A percentile compares a stretch with the other conserved stretches of the same genome.
These are phyloP conservation scores for Niebla homalea DNA, from an alignment of 495 filamentous ascomycete genomes.

Conservation along the genomic window DNA sequence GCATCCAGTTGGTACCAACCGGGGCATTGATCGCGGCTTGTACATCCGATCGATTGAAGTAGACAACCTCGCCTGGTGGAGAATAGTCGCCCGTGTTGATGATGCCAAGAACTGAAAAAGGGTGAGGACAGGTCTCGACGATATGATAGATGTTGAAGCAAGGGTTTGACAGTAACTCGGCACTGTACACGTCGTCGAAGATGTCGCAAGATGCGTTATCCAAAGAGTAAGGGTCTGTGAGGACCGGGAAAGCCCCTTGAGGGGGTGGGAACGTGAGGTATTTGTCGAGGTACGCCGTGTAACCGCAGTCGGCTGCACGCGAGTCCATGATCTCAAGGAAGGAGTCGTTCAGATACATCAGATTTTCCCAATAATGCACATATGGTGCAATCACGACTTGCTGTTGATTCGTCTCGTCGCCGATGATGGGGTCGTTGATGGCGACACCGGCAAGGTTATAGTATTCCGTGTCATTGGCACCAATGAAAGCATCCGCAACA, in stretches of 20 bases:
- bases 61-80: constrained; percentile 43
- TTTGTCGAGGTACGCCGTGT: constrained; percentile 43
- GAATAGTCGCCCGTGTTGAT: constrained; percentile 40
- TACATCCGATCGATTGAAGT: constrained; percentile 70
- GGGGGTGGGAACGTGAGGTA: constrained; percentile 64
- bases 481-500: constrained; percentile 60
- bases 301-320: constrained; percentile 48
- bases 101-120: constrained; percentile 65
- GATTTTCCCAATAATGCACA: constrained; percentile 43
- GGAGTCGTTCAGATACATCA: constrained; percentile 55
- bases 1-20: constrained; percentile 38
- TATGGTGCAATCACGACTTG: constrained; percentile 17
- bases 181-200: constrained; percentile 43
- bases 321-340: constrained; percentile 46
- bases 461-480: constrained; percentile 50
- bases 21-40: constrained; percentile 63
- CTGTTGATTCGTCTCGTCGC: constrained; percentile 32
- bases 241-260: constrained; percentile 38
- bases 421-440: constrained; percentile 57
- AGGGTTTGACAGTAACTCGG: constrained; percentile 49
- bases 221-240: constrained; percentile 30
- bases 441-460: constrained; percentile 54
- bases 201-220: constrained; percentile 36
- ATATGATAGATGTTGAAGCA: constrained; percentile 75
- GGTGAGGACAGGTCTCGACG: constrained; percentile 56